Base-by-base conservation (phyloP, 352 stramenopile genomes). In the Phytopythium vexans region DNA sequence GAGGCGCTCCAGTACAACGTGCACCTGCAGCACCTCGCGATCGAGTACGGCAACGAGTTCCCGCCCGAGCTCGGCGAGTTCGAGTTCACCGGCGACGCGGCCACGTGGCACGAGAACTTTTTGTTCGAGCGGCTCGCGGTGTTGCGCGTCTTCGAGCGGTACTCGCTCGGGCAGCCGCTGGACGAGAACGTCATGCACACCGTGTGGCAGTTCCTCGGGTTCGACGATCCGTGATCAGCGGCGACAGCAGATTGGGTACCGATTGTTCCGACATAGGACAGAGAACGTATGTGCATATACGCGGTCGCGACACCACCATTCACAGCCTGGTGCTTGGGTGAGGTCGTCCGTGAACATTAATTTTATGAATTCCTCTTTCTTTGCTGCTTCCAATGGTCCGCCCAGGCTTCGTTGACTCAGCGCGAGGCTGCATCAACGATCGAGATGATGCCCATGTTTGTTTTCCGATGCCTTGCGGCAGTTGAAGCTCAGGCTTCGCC, bases 31-130 rank as follows among this genome's bases (percentile, higher is more conserved):
- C 67, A 79, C 53, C 58, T 82, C 14, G 66, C 66, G 14, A 76
- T 82, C 51, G 69, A 79, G 55, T 82, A 79, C 43, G 72, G 69
- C 58, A 82, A 82, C 61, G 71, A 75, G 49, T 77, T 82, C 45
- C 72, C 72, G 31, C 66, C 60, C 2, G 72, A 82, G 46, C 60
- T 82, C 6, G 64, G 69, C 14, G 69, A 79, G 36, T 68, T 82
- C 12, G 69, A 77, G 53, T 77, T 82, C 54, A 69, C 72, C 14
- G 72, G 66, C 41, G 72, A 82, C 41, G 60, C 51, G 38, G 59
- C 53, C 9, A 72, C 66, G 38, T 82, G 72, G 72, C 66, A 72
- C 33, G 67, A 74, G 41, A 69, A 70, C 43, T 74, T 62, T 33
- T 52, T 82, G 14, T 82, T 82, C 42, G 72, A 82, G 51, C 63